Conservation (phyloP, 2,329 filamentous ascomycete genomes). For the Neopestalotiopsis rosae region DNA sequence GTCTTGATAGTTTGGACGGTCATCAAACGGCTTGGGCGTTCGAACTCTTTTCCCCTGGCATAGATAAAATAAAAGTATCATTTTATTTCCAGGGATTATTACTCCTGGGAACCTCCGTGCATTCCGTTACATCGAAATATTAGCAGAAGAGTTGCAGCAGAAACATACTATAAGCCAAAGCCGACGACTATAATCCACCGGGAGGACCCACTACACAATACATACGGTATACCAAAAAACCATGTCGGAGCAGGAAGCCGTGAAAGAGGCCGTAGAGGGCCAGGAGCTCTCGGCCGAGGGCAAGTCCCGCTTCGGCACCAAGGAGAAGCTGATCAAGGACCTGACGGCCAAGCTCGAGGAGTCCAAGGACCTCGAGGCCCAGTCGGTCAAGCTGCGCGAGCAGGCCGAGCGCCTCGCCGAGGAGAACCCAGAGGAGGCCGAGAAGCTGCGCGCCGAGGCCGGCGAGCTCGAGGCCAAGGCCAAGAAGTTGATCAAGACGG, state of each 20-base stretch:
- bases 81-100: background rate
- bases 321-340: slow-evolving; percentile 34
- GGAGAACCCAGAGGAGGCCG: slow-evolving; percentile 30
- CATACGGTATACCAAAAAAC: background rate
- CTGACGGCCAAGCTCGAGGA: slow-evolving; percentile 35
- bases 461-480: slow-evolving; percentile 36
- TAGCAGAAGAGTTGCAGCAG: background rate
- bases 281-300: slow-evolving; percentile 6
- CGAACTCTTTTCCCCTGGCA: background rate
- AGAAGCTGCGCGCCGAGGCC: slow-evolving; percentile 34
- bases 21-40: background rate
- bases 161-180: background rate
- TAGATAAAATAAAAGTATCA: background rate
- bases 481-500: slow-evolving; percentile 35
- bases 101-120: background rate
- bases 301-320: slow-evolving; percentile 9
- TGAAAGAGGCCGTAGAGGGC: background rate
- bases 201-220: background rate
- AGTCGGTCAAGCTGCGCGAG: slow-evolving; percentile 33
- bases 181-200: background rate
- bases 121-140: background rate
- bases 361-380: slow-evolving; percentile 34
- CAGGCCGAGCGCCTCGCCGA: slow-evolving; percentile 31
- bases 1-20: slow-evolving; percentile 9
- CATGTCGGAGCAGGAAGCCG: slow-evolving; percentile 7